A percentile compares a stretch with the other conserved stretches of the same genome.
These are phyloP conservation scores for Wickerhamiella bombiphila DNA, from an alignment of 805 yeast genomes.

Conservation along the genomic window DNA sequence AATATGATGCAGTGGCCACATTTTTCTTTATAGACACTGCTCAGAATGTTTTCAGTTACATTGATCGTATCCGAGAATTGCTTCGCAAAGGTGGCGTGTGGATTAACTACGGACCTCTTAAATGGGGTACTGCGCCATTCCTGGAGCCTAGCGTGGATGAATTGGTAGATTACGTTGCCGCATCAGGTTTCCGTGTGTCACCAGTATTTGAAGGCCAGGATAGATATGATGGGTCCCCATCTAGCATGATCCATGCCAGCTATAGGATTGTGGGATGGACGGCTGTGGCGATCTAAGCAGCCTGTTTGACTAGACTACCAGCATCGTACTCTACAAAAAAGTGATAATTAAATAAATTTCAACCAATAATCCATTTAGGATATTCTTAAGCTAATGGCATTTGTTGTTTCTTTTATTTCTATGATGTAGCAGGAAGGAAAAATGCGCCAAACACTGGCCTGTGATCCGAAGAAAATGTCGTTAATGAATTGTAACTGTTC, in stretches of 20 bases:
- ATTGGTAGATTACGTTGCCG: conserved; percentile 34
- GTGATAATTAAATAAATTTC: not conserved
- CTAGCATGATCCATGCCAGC: conserved; percentile 20
- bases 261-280: conserved; percentile 18
- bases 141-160: conserved; percentile 64
- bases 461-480: conserved; percentile 68
- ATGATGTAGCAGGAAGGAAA: conserved; percentile 32
- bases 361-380: no score
- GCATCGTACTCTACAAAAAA: not conserved
- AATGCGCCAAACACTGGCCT: conserved; percentile 74
- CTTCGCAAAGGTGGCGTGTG: conserved; percentile 37
- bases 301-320: conserved; percentile 5
- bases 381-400: not conserved
- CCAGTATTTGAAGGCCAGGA: conserved; percentile 18
- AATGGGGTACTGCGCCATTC: conserved; percentile 74
- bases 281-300: no score
- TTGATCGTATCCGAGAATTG: conserved; percentile 45
- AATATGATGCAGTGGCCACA: conserved; percentile 29
- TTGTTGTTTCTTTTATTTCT: no score
- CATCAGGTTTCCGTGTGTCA: conserved; percentile 46
- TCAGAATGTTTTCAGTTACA: conserved; percentile 62
- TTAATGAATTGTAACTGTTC: conserved; percentile 41
- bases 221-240: conserved; percentile 22
- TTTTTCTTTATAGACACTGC: conserved; percentile 88
- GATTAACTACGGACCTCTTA: conserved; percentile 86